Evolutionary conservation across 164 flowering plant species (phyloP), one percentile per base, ranked within the genome.

Genomic region (Macadamia tetraphylla): DNA sequence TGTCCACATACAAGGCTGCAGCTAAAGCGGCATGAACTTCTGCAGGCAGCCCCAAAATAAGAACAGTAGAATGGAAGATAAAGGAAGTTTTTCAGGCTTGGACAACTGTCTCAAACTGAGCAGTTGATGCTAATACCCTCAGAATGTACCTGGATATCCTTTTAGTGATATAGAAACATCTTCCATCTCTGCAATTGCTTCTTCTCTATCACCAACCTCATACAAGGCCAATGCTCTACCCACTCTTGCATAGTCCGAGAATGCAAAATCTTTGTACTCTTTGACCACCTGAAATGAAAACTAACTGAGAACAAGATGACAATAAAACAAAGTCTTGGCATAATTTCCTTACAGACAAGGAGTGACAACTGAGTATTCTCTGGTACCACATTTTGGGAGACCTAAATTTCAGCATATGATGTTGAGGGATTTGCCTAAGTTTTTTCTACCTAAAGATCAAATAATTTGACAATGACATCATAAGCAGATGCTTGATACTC

Each of bases 21-120:
- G 92, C 92, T 29, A 87, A 78, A 76, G 89, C 92, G 44, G 89
- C 89, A 79, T 85, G 92, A 40, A 87, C 84, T 76, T 85, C 89
- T 84, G 84, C 71, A 67, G n/a, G 49, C 67, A 60, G 61, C 1
- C 29, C 68, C 46, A 67, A 70, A 18, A 66, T 53, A 42, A 51
- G 56, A 14, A 63, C 14, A 30, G 49, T 65, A n/a, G 51, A 35
- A 17, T 53, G 62, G 42, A 17, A 58, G n/a, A 60, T 11, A 32
- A 10, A 29, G 3, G 44, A 5, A 6, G 11, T 23, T 43, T 63
- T n/a, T 18, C 29, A 23, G 23, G 23, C 23, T 23, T 23, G 23
- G 23, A 23, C 23, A 23, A 23, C 23, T 12, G 13, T 23, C 17
- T 8, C 23, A 46, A 40, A 43, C n/a, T 63, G 44, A 18, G 43